Conservation (phyloP, 257 asterid genomes). For the Mitragyna speciosa region DNA sequence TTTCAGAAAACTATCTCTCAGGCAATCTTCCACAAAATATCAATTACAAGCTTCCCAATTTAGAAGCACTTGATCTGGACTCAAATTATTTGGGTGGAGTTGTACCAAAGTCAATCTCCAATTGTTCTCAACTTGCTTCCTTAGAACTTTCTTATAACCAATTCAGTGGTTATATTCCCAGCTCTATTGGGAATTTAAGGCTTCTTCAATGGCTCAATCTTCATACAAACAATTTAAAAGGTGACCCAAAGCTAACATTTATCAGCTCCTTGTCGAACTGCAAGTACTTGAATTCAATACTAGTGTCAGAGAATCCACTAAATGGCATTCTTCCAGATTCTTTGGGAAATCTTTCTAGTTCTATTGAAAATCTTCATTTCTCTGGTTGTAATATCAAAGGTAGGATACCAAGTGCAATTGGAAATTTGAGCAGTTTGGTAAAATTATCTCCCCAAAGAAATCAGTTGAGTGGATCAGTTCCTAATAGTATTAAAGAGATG, state of each 20-base stretch:
- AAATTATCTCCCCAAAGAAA: neutral
- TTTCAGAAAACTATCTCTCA: conserved; percentile 12
- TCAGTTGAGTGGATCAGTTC: conserved; percentile 11
- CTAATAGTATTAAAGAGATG: conserved; percentile 1
- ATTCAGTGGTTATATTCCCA: conserved; percentile 33
- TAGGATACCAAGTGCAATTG: conserved; percentile 28
- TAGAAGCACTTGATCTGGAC: conserved; percentile 1
- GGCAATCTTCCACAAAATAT: conserved; percentile 20
- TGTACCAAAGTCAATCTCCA: conserved; percentile 32
- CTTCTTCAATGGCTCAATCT: conserved; percentile 21
- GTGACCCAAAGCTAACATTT: neutral
- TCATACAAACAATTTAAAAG: conserved; percentile 20
- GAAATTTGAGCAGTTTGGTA: conserved; percentile 22
- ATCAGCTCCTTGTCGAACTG: conserved; percentile 19
- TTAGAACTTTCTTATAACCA: conserved; percentile 15
- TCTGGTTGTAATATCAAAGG: conserved; percentile 6
- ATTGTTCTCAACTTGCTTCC: conserved; percentile 18
- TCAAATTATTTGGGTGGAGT: conserved; percentile 11
- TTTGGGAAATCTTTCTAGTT: conserved; percentile 32
- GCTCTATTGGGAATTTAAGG: conserved; percentile 32
- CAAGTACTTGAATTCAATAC: neutral
- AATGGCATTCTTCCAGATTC: conserved; percentile 28
- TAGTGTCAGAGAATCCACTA: conserved; percentile 13
- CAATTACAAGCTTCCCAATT: conserved; percentile 19
- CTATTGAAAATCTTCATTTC: neutral